Conservation (phyloP, 495 filamentous ascomycete genomes). For the Hyaloscypha bicolor region DNA sequence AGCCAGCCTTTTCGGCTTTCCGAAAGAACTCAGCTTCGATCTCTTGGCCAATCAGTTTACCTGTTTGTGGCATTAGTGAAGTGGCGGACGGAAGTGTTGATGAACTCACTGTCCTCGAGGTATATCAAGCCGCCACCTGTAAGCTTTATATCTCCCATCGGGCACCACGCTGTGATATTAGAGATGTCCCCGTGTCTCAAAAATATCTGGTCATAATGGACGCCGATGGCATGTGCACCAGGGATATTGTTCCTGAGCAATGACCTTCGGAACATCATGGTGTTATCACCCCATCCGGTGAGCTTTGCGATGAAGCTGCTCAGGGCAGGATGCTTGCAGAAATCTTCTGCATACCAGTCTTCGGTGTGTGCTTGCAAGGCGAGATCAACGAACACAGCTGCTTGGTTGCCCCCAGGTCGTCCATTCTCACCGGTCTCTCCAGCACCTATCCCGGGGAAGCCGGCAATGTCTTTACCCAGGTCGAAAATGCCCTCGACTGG, state of each 20-base stretch:
- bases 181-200: constrained; percentile 59
- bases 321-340: constrained; percentile 57
- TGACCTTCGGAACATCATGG: constrained; percentile 45
- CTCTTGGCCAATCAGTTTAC: constrained; percentile 32
- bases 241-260: constrained; percentile 63
- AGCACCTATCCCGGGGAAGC: constrained; percentile 60
- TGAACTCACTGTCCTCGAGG: constrained; percentile 47
- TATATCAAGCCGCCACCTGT: constrained; percentile 66
- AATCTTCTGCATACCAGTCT: constrained; percentile 58
- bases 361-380: constrained; percentile 58
- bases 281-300: constrained; percentile 56
- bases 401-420: constrained; percentile 43
- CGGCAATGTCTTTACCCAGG: constrained; percentile 42
- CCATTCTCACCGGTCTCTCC: constrained; percentile 53
- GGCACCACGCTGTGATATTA: constrained; percentile 65
- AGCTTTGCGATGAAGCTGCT: constrained; percentile 54
- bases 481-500: constrained; percentile 54
- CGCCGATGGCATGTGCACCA: constrained; percentile 58
- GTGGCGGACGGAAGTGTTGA: no score
- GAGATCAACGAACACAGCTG: constrained; percentile 50
- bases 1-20: constrained; percentile 44
- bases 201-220: constrained; percentile 71
- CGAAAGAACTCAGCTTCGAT: constrained; percentile 52
- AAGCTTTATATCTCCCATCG: constrained; percentile 60
- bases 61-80: no score